Percentiles rank a stretch among this genome's conserved stretches.
Conservation (phyloP, 2,329 filamentous ascomycete genomes). For the Parastagonospora nodorum region DNA sequence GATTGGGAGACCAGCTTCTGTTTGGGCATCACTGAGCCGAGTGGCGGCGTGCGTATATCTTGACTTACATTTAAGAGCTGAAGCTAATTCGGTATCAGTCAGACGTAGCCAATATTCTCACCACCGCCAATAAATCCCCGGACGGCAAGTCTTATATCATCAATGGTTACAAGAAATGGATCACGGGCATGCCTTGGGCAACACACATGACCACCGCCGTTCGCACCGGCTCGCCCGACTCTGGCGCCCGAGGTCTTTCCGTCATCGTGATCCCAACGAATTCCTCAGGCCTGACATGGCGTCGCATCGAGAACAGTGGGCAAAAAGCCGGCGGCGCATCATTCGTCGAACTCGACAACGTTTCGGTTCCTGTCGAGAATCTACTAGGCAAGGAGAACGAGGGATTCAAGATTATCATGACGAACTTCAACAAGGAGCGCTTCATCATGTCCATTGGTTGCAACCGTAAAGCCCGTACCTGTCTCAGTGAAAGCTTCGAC, state of each 20-base stretch:
- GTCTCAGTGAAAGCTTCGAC: constrained; percentile 58
- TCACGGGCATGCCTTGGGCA: constrained; percentile 66
- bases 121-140: constrained; percentile 70
- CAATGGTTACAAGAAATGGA: constrained; percentile 73
- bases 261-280: constrained; percentile 62
- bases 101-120: constrained; percentile 67
- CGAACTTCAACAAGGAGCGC: constrained; percentile 59
- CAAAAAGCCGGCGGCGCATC: constrained; percentile 74
- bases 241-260: constrained; percentile 60
- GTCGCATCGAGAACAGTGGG: constrained; percentile 67
- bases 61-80: not conserved
- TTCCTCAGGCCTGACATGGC: constrained; percentile 56
- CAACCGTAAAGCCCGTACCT: constrained; percentile 63
- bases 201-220: constrained; percentile 68
- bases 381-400: constrained; percentile 60
- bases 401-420: constrained; percentile 65
- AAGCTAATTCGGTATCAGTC: constrained; percentile 44
- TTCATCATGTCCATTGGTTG: constrained; percentile 62
- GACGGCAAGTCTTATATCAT: constrained; percentile 74
- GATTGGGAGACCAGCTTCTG: constrained; percentile 65
- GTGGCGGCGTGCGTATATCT: constrained; percentile 47
- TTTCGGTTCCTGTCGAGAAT: constrained; percentile 59
- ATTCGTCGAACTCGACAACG: constrained; percentile 87
- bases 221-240: constrained; percentile 56
- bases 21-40: constrained; percentile 68